Evolutionary conservation across 2,329 filamentous ascomycete species (phyloP).

Genomic region (Trichoderma sp.): DNA sequence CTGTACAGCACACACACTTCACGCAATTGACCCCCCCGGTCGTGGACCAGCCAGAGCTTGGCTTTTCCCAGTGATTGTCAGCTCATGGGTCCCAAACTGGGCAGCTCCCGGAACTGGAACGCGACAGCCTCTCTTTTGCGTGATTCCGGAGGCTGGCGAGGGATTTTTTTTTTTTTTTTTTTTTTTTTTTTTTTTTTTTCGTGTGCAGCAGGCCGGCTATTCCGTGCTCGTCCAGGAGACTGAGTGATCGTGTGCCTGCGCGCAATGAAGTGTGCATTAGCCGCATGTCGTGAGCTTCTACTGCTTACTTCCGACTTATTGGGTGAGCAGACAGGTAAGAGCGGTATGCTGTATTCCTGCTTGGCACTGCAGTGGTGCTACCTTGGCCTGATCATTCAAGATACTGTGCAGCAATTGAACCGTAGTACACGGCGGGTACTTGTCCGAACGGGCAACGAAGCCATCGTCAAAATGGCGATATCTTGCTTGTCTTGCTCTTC

Average conservation of each 20-base stretch:
- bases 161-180: background rate
- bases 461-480: background rate
- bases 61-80: background rate
- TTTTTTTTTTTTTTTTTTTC: background rate
- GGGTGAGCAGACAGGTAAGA: background rate
- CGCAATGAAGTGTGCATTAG: background rate
- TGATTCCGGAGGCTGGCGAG: slow-evolving; percentile 1
- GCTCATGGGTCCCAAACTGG: background rate
- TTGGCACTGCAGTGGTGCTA: background rate
- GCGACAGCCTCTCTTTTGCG: background rate
- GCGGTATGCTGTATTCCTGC: background rate
- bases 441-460: background rate
- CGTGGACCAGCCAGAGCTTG: background rate
- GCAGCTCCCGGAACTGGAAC: slow-evolving; percentile 10
- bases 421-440: background rate
- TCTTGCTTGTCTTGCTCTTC: background rate
- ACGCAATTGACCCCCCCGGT: background rate
- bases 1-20: too few relatives aligned
- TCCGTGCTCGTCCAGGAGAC: background rate
- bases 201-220: background rate
- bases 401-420: background rate
- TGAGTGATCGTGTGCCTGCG: background rate
- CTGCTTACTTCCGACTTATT: background rate
- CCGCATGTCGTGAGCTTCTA: slow-evolving; percentile 17
- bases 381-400: background rate